Conservation (phyloP, 495 filamentous ascomycete genomes). For the Tuber brumale region DNA sequence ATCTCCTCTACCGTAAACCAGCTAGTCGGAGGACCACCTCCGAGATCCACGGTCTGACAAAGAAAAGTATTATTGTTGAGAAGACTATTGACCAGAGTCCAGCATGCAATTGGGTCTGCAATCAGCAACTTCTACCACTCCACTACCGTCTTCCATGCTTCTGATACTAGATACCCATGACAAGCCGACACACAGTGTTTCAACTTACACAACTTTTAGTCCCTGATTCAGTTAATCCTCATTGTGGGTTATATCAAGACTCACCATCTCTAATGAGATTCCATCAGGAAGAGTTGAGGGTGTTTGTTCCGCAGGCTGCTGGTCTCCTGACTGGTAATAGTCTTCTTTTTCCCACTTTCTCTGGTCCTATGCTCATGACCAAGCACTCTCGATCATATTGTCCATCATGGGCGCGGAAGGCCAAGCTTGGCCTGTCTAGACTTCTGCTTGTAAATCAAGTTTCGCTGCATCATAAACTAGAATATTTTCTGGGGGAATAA, state of each 20-base stretch:
- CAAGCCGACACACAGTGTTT: background rate
- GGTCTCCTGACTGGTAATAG: background rate
- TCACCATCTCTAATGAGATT: background rate
- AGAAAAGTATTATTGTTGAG: background rate
- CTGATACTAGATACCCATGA: background rate
- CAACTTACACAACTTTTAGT: background rate
- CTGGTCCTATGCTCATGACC: background rate
- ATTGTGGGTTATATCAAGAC: background rate
- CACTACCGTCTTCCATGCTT: background rate
- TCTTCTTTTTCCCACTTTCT: background rate
- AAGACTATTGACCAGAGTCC: background rate
- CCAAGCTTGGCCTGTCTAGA: background rate
- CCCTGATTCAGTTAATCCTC: background rate
- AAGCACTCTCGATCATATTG: background rate
- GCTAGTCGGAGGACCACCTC: background rate
- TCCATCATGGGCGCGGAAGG: background rate
- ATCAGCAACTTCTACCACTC: background rate
- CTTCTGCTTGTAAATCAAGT: background rate
- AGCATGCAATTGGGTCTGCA: background rate
- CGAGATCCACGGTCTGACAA: background rate
- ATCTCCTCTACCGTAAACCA: background rate
- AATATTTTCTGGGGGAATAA: background rate
- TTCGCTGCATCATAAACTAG: background rate
- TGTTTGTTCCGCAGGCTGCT: background rate
- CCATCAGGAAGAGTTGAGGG: background rate